phyloP scores from a whole-genome alignment of 139 green algal genomes.

The Pleodorina starrii region DNA sequence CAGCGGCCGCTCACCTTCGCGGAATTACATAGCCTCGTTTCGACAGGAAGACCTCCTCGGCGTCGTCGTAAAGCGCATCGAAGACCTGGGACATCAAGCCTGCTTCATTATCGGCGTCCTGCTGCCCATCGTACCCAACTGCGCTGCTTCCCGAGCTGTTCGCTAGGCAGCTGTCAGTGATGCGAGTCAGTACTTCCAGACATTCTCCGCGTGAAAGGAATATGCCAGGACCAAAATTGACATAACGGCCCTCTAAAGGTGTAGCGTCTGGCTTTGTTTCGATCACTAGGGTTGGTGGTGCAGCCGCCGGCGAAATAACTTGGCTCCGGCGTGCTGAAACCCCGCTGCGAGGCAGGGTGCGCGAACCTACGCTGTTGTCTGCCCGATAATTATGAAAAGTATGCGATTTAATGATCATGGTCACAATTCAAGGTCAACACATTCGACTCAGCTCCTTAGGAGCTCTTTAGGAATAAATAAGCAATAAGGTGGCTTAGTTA shows the following conservation, averaged over 20 bases:
- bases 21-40: conserved; percentile 47
- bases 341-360: too few species aligned
- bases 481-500: too few species aligned
- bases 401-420: not conserved
- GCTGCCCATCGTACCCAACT: not conserved
- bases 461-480: too few species aligned
- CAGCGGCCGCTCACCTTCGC: not conserved
- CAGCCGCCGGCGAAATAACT: not conserved
- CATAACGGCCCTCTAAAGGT: not conserved
- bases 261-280: not conserved
- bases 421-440: too few species aligned
- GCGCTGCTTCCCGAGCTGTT: not conserved
- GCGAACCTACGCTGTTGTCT: too few species aligned
- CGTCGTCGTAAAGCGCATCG: conserved; percentile 44
- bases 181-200: not conserved
- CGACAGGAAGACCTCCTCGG: conserved; percentile 43
- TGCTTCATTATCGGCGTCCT: not conserved
- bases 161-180: not conserved
- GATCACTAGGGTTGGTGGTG: not conserved
- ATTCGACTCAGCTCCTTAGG: too few species aligned
- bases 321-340: too few species aligned
- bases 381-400: not conserved
- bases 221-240: not conserved
- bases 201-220: conserved; percentile 13
- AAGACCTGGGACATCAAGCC: not conserved